Conservation (phyloP, 1,139 yeast species). For the Taphrina communis region DNA sequence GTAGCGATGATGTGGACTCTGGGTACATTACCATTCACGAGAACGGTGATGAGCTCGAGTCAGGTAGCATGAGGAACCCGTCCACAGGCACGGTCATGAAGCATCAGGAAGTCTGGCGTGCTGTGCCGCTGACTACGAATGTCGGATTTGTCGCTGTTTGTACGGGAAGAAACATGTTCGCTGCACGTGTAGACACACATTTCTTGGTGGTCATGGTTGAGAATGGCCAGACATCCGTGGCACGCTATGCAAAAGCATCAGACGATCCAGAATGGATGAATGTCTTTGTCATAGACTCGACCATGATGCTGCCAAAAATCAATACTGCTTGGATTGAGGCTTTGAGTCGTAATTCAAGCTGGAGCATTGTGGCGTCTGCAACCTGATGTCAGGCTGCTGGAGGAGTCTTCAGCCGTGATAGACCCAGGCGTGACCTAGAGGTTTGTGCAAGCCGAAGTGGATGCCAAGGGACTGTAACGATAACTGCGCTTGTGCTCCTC, state of each 20-base stretch:
- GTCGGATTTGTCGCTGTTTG: neutral
- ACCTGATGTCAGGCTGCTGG: neutral
- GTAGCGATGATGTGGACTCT: slow-evolving; percentile 1
- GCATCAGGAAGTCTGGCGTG: slow-evolving; percentile 21
- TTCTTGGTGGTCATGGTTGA: neutral
- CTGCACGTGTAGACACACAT: slow-evolving; percentile 14
- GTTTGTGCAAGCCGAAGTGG: neutral
- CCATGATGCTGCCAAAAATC: neutral
- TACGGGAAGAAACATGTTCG: neutral
- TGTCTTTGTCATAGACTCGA: neutral
- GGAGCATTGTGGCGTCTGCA: slow-evolving; percentile 8
- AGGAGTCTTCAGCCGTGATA: no score
- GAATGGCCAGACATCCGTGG: neutral
- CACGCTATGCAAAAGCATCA: neutral
- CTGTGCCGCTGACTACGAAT: neutral
- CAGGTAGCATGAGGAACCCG: slow-evolving; percentile 23
- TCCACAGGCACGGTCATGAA: neutral
- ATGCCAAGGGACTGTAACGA: no score
- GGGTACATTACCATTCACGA: slow-evolving; percentile 5
- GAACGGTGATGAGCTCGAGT: slow-evolving; percentile 20
- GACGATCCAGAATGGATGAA: neutral
- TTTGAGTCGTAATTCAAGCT: neutral
- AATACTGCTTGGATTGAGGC: neutral
- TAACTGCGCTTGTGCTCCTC: no score
- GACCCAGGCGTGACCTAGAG: no score